These are phyloP conservation scores for Fusarium sambucinum DNA, from an alignment of 2,329 filamentous ascomycete genomes.

Conservation along the genomic window DNA sequence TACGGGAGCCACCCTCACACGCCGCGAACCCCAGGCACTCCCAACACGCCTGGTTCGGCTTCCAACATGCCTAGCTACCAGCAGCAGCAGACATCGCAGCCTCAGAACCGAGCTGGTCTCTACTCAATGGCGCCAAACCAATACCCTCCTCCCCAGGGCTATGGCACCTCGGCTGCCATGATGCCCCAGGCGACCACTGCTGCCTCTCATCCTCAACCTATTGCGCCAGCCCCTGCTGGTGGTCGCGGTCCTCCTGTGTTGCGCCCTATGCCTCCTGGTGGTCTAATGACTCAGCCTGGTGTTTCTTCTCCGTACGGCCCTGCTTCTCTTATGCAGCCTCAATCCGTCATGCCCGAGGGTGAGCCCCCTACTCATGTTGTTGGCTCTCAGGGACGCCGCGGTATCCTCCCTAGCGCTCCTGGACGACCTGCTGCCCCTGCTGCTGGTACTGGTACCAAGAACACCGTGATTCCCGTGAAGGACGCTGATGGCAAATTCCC, in stretches of 20 bases:
- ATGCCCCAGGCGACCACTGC: slow-evolving; percentile 75
- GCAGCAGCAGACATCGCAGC: slow-evolving; percentile 63
- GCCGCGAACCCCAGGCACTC: slow-evolving; percentile 72
- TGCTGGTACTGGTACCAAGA: slow-evolving; percentile 78
- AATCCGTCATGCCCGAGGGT: slow-evolving; percentile 65
- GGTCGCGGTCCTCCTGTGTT: slow-evolving; percentile 69
- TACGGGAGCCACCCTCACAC: slow-evolving; percentile 73
- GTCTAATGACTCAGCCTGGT: slow-evolving; percentile 69
- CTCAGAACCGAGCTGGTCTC: slow-evolving; percentile 61
- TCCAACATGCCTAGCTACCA: slow-evolving; percentile 67
- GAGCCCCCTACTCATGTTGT: slow-evolving; percentile 90
- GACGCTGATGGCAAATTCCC: slow-evolving; percentile 98
- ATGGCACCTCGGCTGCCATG: slow-evolving; percentile 69
- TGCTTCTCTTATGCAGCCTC: slow-evolving; percentile 68
- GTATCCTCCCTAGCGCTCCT: slow-evolving; percentile 90
- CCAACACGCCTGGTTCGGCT: slow-evolving; percentile 69
- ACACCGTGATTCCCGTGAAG: slow-evolving; percentile 88
- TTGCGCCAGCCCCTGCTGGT: slow-evolving; percentile 76
- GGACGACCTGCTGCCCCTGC: slow-evolving; percentile 83
- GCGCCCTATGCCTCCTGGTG: slow-evolving; percentile 78
- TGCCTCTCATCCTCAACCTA: slow-evolving; percentile 78
- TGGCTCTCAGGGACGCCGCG: slow-evolving; percentile 90
- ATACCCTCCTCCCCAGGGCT: slow-evolving; percentile 66
- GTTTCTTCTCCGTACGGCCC: slow-evolving; percentile 72
- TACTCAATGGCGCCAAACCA: slow-evolving; percentile 70